A percentile compares a stretch with the other conserved stretches of the same genome.
Conservation (phyloP, 2,329 filamentous ascomycete species). For the Fonsecaea erecta region DNA sequence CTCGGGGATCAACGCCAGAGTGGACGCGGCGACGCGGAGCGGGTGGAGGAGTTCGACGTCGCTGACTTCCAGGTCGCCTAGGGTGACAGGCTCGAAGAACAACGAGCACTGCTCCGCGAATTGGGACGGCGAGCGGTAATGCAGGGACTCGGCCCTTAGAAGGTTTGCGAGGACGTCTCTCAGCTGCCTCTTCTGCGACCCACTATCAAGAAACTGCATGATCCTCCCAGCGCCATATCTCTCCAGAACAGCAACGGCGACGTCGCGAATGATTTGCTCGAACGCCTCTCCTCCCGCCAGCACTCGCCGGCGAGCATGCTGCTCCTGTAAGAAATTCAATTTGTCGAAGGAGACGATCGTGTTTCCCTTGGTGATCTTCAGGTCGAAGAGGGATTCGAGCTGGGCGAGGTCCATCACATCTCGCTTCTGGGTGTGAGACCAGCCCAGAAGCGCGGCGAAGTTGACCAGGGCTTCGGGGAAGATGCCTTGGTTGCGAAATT, state of each 20-base stretch:
- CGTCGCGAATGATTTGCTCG: slow-evolving; percentile 45
- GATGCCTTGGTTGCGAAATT: slow-evolving; percentile 62
- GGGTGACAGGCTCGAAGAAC: slow-evolving; percentile 57
- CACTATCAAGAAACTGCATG: slow-evolving; percentile 22
- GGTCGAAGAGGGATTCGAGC: slow-evolving; percentile 73
- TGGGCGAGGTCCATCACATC: slow-evolving; percentile 74
- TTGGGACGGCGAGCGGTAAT: slow-evolving; percentile 60
- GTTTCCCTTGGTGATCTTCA: slow-evolving; percentile 90
- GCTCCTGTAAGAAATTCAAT: slow-evolving; percentile 76
- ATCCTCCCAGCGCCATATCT: slow-evolving; percentile 31
- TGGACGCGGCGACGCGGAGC: slow-evolving; percentile 52
- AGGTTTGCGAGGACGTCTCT: slow-evolving; percentile 57
- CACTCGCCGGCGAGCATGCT: slow-evolving; percentile 63
- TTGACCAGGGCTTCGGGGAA: slow-evolving; percentile 72
- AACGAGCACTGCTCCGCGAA: slow-evolving; percentile 63
- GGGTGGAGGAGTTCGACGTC: slow-evolving; percentile 39
- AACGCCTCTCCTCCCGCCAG: slow-evolving; percentile 50
- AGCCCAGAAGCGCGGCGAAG: slow-evolving; percentile 83
- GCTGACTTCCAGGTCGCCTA: slow-evolving; percentile 30
- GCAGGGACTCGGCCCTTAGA: slow-evolving; percentile 53
- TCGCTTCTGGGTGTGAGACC: slow-evolving; percentile 71
- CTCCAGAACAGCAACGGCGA: slow-evolving; percentile 33
- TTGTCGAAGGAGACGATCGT: slow-evolving; percentile 82
- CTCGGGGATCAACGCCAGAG: slow-evolving; percentile 49
- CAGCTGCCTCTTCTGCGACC: slow-evolving; percentile 41